These are phyloP conservation scores for Leishmania braziliensis DNA, from an alignment of 208 protist genomes.

Conservation along the genomic window DNA sequence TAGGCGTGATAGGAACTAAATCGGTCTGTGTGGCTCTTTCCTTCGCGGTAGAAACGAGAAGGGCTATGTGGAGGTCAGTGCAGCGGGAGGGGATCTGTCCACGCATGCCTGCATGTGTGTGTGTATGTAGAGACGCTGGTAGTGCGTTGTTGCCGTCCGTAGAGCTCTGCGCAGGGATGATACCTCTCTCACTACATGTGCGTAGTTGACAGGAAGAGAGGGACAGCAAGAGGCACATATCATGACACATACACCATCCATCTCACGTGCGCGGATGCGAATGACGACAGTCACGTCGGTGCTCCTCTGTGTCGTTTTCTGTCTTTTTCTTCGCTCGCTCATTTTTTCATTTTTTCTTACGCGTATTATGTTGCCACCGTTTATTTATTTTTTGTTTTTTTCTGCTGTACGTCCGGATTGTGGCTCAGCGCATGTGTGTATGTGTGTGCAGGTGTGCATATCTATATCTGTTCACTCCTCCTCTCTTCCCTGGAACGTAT, in stretches of 20 bases:
- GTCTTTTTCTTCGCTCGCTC: neutral
- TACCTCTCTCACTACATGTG: neutral
- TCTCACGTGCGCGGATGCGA: neutral
- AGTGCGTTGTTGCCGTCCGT: too few relatives aligned
- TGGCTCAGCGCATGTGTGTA: neutral
- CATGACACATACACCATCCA: neutral
- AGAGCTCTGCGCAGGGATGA: too few relatives aligned
- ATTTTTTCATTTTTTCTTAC: neutral
- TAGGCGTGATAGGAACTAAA: neutral
- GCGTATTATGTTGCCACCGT: neutral
- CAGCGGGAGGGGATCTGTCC: neutral
- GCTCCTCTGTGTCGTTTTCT: neutral
- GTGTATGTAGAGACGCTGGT: neutral
- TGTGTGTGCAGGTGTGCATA: neutral
- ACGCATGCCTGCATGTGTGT: neutral
- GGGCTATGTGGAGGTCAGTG: neutral
- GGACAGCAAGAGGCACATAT: neutral
- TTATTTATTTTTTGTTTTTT: neutral
- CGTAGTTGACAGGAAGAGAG: neutral
- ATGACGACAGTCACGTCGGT: neutral
- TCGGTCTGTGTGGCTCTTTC: neutral
- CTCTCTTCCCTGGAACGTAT: neutral
- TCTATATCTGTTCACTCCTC: neutral
- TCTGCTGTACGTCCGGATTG: neutral
- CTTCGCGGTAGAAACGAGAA: neutral